Evolutionary conservation across 495 filamentous ascomycete species (phyloP).

Genomic region (Lindgomyces ingoldianus): DNA sequence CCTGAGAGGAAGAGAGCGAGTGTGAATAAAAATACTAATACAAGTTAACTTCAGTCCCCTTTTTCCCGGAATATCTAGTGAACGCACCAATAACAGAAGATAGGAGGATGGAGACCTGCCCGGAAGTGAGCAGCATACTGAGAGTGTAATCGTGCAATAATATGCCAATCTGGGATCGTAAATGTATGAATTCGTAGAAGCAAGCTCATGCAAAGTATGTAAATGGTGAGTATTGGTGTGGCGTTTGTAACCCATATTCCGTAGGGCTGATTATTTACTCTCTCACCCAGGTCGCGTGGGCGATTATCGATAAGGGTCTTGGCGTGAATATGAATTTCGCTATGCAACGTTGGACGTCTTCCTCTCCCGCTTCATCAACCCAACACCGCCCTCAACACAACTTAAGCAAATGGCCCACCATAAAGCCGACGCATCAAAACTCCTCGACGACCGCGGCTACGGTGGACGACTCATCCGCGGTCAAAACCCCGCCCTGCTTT

Average conservation of each 20-base stretch:
- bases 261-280: conserved; percentile 25
- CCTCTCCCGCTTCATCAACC: too few species aligned
- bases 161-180: not conserved
- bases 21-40: conserved; percentile 58
- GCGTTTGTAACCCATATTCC: not conserved
- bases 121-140: conserved; percentile 47
- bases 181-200: not conserved
- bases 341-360: too few species aligned
- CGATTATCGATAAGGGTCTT: conserved; percentile 29
- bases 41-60: not conserved
- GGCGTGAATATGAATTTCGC: not conserved
- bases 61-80: not conserved
- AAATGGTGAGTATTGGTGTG: too few species aligned
- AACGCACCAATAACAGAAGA: conserved; percentile 43
- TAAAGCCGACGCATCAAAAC: conserved; percentile 49
- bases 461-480: conserved; percentile 67
- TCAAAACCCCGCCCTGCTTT: conserved; percentile 82
- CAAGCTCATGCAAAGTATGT: not conserved
- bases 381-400: not conserved
- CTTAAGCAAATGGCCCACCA: too few species aligned
- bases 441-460: conserved; percentile 57
- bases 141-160: conserved; percentile 36
- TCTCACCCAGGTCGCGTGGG: not conserved
- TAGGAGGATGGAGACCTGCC: conserved; percentile 47
- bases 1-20: conserved; percentile 68